Conservation (phyloP, 306 rosid genomes). For the Fragaria ananassa region DNA sequence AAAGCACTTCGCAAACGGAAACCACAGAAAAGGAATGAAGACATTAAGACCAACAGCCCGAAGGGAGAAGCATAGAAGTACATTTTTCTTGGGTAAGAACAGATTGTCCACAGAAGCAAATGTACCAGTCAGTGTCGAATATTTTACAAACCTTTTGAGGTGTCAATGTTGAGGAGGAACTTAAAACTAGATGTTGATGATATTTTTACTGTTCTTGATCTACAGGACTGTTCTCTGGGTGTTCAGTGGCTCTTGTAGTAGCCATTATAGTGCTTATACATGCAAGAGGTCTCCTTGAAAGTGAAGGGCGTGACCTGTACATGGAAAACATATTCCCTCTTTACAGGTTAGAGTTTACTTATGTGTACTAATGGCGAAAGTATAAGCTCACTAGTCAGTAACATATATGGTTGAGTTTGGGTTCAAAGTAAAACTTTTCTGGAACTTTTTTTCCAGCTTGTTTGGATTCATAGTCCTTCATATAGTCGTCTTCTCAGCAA, state of each 20-base stretch:
- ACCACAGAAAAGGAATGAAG: slow-evolving; percentile 46
- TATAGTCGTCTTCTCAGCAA: slow-evolving; percentile 45
- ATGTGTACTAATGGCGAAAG: neutral
- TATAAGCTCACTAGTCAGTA: neutral
- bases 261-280: slow-evolving; percentile 50
- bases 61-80: slow-evolving; percentile 51
- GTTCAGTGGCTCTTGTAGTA: slow-evolving; percentile 46
- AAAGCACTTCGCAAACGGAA: slow-evolving; percentile 55
- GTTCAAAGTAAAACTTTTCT: neutral
- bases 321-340: slow-evolving; percentile 75
- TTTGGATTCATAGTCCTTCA: slow-evolving; percentile 69
- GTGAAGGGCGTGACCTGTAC: slow-evolving; percentile 27
- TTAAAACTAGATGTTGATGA: neutral
- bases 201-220: slow-evolving; percentile 1
- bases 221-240: slow-evolving; percentile 53
- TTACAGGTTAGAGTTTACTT: slow-evolving; percentile 45
- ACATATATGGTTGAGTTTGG: neutral
- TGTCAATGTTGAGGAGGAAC: neutral
- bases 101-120: neutral
- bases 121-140: neutral
- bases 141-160: neutral
- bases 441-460: slow-evolving; percentile 41
- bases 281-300: slow-evolving; percentile 46
- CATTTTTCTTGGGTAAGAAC: slow-evolving; percentile 46
- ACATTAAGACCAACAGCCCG: slow-evolving; percentile 43